A percentile compares a stretch with the other conserved stretches of the same genome.
Conservation (phyloP, 352 stramenopile genomes). For the Pythium aquatile region DNA sequence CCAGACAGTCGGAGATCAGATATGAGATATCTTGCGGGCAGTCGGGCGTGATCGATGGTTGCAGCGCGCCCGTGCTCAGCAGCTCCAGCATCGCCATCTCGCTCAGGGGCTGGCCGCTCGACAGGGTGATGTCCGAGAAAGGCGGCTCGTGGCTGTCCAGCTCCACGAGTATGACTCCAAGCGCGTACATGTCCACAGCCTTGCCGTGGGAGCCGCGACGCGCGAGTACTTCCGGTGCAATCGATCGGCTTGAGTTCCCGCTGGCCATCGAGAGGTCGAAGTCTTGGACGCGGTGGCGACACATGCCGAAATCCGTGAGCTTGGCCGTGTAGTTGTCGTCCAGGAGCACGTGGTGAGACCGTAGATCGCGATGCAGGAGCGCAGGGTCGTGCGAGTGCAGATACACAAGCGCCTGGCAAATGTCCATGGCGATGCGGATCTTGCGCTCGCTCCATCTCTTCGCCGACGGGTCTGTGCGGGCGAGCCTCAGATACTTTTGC, state of each 20-base stretch:
- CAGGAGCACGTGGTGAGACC: conserved; percentile 36
- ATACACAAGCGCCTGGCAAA: conserved; percentile 31
- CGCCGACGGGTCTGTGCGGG: conserved; percentile 30
- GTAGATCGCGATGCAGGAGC: conserved; percentile 36
- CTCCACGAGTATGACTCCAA: conserved; percentile 69
- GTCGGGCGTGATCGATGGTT: conserved; percentile 43
- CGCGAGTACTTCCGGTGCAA: conserved; percentile 61
- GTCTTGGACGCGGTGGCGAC: conserved; percentile 14
- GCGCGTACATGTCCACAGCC: conserved; percentile 69
- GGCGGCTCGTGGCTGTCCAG: conserved; percentile 68
- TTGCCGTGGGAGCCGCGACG: conserved; percentile 42
- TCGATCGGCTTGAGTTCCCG: conserved; percentile 38
- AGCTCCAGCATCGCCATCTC: conserved; percentile 55
- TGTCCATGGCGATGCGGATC: conserved; percentile 37
- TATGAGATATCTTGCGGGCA: conserved; percentile 45
- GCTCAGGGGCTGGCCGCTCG: conserved; percentile 46
- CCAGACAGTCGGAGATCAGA: conserved; percentile 56
- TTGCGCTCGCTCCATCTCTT: conserved; percentile 51
- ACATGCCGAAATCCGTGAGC: conserved; percentile 31
- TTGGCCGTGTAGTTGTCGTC: conserved; percentile 31
- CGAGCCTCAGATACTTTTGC: conserved; percentile 41
- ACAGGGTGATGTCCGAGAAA: conserved; percentile 59
- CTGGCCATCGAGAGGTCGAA: conserved; percentile 21
- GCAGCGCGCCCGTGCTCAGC: conserved; percentile 46
- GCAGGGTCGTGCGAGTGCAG: conserved; percentile 31